Percentiles rank a stretch among this genome's conserved stretches.
Evolutionary conservation across 257 asterid species (phyloP).

Genomic region (Solanum lycopersicoides): DNA sequence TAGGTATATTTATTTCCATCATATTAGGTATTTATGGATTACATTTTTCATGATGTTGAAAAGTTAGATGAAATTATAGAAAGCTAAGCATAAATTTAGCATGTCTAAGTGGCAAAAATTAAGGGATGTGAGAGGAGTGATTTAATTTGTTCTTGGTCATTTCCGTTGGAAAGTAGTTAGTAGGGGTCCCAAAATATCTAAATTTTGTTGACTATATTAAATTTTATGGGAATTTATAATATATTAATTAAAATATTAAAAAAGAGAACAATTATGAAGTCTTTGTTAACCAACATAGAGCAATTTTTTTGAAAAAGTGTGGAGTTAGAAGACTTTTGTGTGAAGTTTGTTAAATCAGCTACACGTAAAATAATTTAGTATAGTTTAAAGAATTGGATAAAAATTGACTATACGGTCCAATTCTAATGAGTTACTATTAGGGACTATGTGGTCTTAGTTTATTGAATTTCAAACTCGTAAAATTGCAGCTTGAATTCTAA

Average conservation of each 20-base stretch:
- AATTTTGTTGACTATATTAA: not conserved
- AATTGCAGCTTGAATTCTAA: not conserved
- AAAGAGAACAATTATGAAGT: not conserved
- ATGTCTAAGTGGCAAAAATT: not conserved
- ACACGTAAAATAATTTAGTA: not conserved
- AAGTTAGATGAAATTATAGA: not conserved
- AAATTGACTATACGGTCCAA: not conserved
- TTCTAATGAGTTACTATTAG: not conserved
- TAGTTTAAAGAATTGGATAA: not conserved
- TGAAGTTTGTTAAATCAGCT: not conserved
- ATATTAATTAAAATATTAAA: not conserved
- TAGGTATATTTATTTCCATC: not conserved
- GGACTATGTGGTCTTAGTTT: not conserved
- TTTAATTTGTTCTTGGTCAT: not conserved
- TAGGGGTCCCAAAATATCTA: not conserved
- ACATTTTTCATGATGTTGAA: not conserved
- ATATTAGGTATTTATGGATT: not conserved
- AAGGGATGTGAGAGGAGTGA: not conserved
- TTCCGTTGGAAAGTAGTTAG: not conserved
- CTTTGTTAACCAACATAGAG: not conserved
- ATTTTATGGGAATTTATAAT: not conserved
- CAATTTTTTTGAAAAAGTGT: not conserved
- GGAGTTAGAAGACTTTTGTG: not conserved
- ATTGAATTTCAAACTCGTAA: not conserved
- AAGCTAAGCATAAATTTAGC: not conserved